phyloP scores from a whole-genome alignment of 345 rosid genomes.

The Aquilaria yunnanensis region DNA sequence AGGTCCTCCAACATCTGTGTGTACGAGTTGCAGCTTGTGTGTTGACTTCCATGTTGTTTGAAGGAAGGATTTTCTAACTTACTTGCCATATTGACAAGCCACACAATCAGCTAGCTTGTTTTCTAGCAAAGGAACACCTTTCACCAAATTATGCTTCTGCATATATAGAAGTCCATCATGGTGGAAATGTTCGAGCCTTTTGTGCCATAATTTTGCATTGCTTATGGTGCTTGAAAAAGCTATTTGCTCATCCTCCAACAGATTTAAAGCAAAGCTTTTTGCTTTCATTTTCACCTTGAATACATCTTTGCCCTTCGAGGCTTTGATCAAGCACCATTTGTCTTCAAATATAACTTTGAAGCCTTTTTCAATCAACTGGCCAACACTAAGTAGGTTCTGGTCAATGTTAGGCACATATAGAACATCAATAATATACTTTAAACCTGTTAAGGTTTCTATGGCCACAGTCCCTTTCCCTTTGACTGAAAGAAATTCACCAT shows the following conservation, averaged over 20 bases:
- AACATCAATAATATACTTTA: too few relatives aligned
- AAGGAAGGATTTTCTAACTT: not conserved
- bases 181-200: not conserved
- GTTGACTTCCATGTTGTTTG: too few relatives aligned
- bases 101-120: not conserved
- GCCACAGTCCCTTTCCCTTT: too few relatives aligned
- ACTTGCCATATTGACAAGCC: not conserved
- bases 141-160: not conserved
- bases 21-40: not conserved
- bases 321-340: not conserved
- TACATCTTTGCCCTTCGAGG: not conserved
- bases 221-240: too few relatives aligned
- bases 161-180: not conserved
- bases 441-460: too few relatives aligned
- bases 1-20: not conserved
- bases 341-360: not conserved
- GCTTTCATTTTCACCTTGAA: not conserved
- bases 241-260: not conserved
- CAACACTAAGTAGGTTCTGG: not conserved
- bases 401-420: too few relatives aligned
- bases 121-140: not conserved
- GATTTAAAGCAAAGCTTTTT: not conserved
- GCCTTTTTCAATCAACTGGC: not conserved
- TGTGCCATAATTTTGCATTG: not conserved
- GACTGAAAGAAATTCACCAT: too few relatives aligned